Evolutionary conservation across 2,329 filamentous ascomycete genomes (phyloP), one percentile per base, ranked within the genome.

Genomic region (Alternaria infectoria): DNA sequence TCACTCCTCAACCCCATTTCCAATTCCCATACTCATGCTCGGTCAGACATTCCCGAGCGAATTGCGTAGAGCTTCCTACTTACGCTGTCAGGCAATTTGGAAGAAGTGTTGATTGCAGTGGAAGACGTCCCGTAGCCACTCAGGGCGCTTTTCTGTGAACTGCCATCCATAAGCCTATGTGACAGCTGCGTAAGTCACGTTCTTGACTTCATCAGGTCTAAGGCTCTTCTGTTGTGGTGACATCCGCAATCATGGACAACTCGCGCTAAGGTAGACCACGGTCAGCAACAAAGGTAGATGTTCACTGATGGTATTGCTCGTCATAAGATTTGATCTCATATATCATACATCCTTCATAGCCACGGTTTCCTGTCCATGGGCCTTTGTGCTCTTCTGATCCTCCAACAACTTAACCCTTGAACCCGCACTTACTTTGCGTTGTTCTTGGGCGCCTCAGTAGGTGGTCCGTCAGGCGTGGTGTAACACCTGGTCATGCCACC

Each of bases 401-500:
- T 8, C 28, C 12, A n/a, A 46, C 17, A 17, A 25, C 21, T 8
- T 23, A 25, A 21, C 44, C 15, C 12, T 23, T 13, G 6, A 21
- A 25, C 26, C 12, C 28, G 13, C 45, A 21, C 25, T 57, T 50
- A 62, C 9, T 68, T 68, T 55, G 76, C 82, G 59, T 82, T 77
- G 79, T 86, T 87, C 77, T 81, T 79, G 9, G 88, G 88, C 5
- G 86, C 81, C 68, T 81, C 75, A 11, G 86, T 82, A 2, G 87
- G 79, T 2, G 86, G 84, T 12, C 87, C 88, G 68, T 89, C 86
- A 17, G 87, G 84, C 15, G 88, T 90, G 50, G 89, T 87, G 80
- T 97, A 98, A 47, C 93, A 86, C 86, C 92, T 97, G 74, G 90
- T 95, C 92, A 99, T 93, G 64, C 95, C 95, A 62, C 96, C 96